Evolutionary conservation across 192 early-diverging fungal species (phyloP).

Genomic region (Coemansia sp.): DNA sequence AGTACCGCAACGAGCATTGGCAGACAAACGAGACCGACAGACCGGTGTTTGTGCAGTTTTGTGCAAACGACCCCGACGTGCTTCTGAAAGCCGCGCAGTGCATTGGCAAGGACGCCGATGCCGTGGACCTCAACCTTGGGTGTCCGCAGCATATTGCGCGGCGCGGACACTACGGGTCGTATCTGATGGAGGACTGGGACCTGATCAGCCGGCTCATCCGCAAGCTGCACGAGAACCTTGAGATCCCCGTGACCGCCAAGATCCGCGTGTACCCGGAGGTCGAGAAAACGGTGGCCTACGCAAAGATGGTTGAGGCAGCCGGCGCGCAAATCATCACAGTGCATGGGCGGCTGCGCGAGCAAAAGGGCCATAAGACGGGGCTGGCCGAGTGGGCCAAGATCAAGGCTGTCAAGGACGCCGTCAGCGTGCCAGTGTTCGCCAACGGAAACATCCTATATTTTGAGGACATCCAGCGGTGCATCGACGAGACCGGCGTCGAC

Average conservation of each 20-base stretch:
- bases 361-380: conserved; percentile 96
- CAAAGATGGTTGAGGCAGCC: conserved; percentile 92
- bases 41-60: conserved; percentile 92
- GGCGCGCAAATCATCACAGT: conserved; percentile 92
- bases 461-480: conserved; percentile 83
- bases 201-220: conserved; percentile 60
- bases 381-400: conserved; percentile 97
- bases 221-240: conserved; percentile 75
- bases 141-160: conserved; percentile 96
- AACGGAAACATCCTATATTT: conserved; percentile 97
- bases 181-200: conserved; percentile 94
- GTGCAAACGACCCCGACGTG: conserved; percentile 89
- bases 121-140: conserved; percentile 94
- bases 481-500: conserved; percentile 82
- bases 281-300: conserved; percentile 89
- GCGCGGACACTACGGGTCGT: conserved; percentile 90
- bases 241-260: conserved; percentile 94
- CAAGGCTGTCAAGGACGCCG: conserved; percentile 74
- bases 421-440: conserved; percentile 89
- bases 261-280: conserved; percentile 89
- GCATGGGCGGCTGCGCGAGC: conserved; percentile 92
- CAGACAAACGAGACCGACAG: conserved; percentile 66
- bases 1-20: conserved; percentile 78
- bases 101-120: conserved; percentile 83
- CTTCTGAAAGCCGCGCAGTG: conserved; percentile 80